Base-by-base conservation (phyloP, 2,329 filamentous ascomycete genomes). In the Colletotrichum lentis region DNA sequence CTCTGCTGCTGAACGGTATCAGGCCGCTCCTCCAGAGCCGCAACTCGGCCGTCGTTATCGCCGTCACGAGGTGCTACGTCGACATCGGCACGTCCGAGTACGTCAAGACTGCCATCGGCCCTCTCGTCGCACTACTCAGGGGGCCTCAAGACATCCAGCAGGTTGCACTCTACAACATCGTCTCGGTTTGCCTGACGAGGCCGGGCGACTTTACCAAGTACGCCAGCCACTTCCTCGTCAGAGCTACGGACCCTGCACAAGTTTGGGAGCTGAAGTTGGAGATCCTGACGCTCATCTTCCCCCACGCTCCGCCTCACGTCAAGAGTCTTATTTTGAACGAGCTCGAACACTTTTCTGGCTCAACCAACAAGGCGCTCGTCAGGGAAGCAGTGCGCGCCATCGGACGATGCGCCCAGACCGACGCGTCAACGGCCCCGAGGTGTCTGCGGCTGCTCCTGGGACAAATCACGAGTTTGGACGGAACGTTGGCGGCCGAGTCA, bases 181-280 rank as follows among this genome's bases (percentile, higher is more conserved):
- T 97, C 12, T 91, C 93, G n/a, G 92, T 99, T 52, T 96, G 93
- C 74, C 84, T 98, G 12, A 82, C 85, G 35, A 84, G 88, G 18
- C 93, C 96, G 0, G 83, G 86, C 46, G 86, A 90, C n/a, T 99
- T 99, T 77, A 91, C 95, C 64, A 91, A 89, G 75, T 95, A 97
- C 75, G 88, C 91, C 20, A 92, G 91, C 41, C 96, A 97, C 79
- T 99, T 99, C 76, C 85, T 99, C 12, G 87, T 99, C 60, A 90
- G 90, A 65, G 87, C 91, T 52, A 91, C 89, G 0, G 96, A 99
- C 76, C 83, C 91, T 1, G 87, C 91, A 16, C 87, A 92, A 22
- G 91, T 97, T 22, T 97, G 94, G 92, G 90, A 91, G 70, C 85
- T 98, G 46, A 99, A 99, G 79, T 84, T 99, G 31, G 96, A 99